Conservation (phyloP, 2,329 filamentous ascomycete genomes). For the Chaetomium olivaceum region DNA sequence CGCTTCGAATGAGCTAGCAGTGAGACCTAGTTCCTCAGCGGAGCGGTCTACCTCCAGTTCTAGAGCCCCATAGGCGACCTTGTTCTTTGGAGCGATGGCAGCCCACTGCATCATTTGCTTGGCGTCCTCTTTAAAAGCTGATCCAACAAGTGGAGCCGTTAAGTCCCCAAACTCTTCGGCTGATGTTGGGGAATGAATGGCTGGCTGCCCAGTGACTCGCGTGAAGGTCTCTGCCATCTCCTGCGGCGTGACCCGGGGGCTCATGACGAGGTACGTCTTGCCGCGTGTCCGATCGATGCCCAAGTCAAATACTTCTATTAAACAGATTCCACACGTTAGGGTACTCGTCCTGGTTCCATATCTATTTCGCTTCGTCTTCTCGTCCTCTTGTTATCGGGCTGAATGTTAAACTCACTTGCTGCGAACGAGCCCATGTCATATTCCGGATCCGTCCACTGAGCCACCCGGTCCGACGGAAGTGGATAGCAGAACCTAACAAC, state of each 20-base stretch:
- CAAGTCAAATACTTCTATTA: neutral
- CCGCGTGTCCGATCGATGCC: neutral
- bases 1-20: neutral
- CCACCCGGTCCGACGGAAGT: neutral
- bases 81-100: neutral
- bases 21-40: neutral
- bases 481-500: conserved; percentile 1
- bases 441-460: neutral
- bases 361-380: neutral
- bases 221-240: conserved; percentile 3
- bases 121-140: neutral
- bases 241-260: neutral
- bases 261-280: conserved; percentile 1
- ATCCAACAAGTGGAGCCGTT: neutral
- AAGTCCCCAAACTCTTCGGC: neutral
- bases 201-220: conserved; percentile 1
- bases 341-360: too few species aligned
- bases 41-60: neutral
- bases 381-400: neutral
- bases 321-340: neutral
- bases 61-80: conserved; percentile 1
- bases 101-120: conserved; percentile 6
- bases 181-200: neutral
- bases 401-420: conserved; percentile 2
- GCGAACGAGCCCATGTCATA: conserved; percentile 1